phyloP scores from a whole-genome alignment of 1,284 basidiomycete genomes.

The Leccinum subfulvum region DNA sequence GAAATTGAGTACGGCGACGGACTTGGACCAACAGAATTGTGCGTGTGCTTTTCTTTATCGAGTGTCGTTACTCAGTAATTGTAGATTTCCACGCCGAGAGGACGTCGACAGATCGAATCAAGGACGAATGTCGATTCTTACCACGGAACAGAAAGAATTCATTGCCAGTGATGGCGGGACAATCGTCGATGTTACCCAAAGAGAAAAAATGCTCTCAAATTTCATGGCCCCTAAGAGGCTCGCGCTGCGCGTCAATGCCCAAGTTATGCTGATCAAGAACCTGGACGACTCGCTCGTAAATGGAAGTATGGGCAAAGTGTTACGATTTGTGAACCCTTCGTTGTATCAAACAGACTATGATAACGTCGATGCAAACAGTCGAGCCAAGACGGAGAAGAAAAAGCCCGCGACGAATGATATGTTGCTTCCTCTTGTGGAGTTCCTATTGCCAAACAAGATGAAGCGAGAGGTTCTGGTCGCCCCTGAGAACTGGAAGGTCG shows the following conservation, averaged over 20 bases:
- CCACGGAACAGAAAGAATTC: slow-evolving; percentile 45
- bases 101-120: slow-evolving; percentile 83
- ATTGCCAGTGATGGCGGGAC: slow-evolving; percentile 54
- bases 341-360: slow-evolving; percentile 29
- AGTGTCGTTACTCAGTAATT: slow-evolving; percentile 18
- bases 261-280: slow-evolving; percentile 72
- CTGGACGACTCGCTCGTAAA: slow-evolving; percentile 72
- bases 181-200: slow-evolving; percentile 48
- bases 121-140: slow-evolving; percentile 53
- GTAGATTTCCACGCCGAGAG: slow-evolving; percentile 79
- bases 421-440: slow-evolving; percentile 76
- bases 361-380: slow-evolving; percentile 35
- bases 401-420: slow-evolving; percentile 34
- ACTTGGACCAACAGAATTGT: slow-evolving; percentile 81
- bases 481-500: slow-evolving; percentile 82
- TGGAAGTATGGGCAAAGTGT: slow-evolving; percentile 66
- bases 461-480: slow-evolving; percentile 61
- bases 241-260: slow-evolving; percentile 50
- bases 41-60: slow-evolving; percentile 19
- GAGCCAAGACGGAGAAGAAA: slow-evolving; percentile 26
- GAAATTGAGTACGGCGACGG: slow-evolving; percentile 64
- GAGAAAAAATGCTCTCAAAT: slow-evolving; percentile 67
- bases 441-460: slow-evolving; percentile 60
- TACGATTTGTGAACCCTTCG: slow-evolving; percentile 47
- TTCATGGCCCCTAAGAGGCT: slow-evolving; percentile 71